Conservation (phyloP, 306 rosid genomes). For the Hylodesmum podocarpum region DNA sequence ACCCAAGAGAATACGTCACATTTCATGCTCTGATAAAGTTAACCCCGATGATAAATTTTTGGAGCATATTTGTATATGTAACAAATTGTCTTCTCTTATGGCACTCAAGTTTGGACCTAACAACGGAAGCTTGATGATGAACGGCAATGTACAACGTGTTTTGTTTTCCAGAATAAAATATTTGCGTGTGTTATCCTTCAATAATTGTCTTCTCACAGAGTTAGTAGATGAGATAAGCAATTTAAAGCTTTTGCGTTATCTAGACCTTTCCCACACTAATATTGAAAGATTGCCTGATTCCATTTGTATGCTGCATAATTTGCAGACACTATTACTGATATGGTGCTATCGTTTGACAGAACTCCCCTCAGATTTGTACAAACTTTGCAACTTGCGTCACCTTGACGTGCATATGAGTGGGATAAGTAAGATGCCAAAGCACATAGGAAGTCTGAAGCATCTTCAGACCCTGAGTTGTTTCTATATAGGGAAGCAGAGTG, state of each 20-base stretch:
- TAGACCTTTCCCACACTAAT: neutral
- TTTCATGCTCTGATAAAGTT: neutral
- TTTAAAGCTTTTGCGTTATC: constrained; percentile 29
- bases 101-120: neutral
- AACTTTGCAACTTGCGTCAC: constrained; percentile 18
- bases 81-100: neutral
- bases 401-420: neutral
- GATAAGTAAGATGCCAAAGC: constrained; percentile 15
- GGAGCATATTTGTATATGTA: neutral
- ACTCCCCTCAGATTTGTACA: constrained; percentile 4
- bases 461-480: neutral
- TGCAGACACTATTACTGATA: constrained; percentile 11
- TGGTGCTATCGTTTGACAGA: neutral
- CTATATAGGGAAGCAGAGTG: neutral
- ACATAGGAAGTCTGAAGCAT: neutral
- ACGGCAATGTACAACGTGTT: neutral
- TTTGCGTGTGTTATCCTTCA: constrained; percentile 6
- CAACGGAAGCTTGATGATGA: neutral
- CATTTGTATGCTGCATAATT: constrained; percentile 22
- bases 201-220: rapidly evolving
- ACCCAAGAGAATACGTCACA: neutral
- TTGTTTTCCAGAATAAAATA: neutral
- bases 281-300: constrained; percentile 22
- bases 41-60: rapidly evolving
- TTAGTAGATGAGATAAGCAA: neutral